Base-by-base conservation (phyloP, 108 stramenopile genomes). In the Skeletonema potamos region DNA sequence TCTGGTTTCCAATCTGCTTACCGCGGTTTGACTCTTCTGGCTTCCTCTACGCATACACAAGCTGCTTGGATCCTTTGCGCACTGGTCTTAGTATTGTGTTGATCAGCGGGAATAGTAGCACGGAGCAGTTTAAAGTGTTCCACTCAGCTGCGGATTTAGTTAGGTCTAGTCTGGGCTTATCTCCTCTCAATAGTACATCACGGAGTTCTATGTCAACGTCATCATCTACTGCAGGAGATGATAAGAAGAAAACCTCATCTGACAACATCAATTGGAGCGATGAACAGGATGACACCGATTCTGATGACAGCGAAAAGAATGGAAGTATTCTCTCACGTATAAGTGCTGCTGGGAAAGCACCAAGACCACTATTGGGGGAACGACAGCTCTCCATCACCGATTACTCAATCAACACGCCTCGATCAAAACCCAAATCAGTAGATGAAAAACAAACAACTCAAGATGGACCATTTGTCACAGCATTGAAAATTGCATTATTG, bases 1-100 rank as follows among this genome's bases (percentile, higher is more conserved):
- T 86, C 22, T 93, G 92, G 92, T 81, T 90, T 61, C 92, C 92
- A 2, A 61, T 93, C 24, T 93, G 92, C 64, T 59, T 93, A n/a
- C 92, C 92, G 10, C 77, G 89, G 11, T 89, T 93, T 41, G 79
- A 89, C 60, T 81, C 86, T 9, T 79, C 85, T 17, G 92, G 88
- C 60, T 93, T 89, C 74, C 73, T 92, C 9, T 86, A 92, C 55
- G 85, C 87, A 12, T 92, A 86, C 62, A 84, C 84, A 4, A 70
- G 61, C 41, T 90, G 85, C 44, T 72, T 90, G 26, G 83, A 92
- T 72, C 70, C 63, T 10, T 22, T 37, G 17, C 67, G 64, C 12
- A 82, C 89, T 4, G 77, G 83, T 36, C 68, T 90, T 30, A 79
- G 61, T 43, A 66, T 89, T 20, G 69, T 87, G 3, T 37, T 92